Percentiles rank a stretch among this genome's conserved stretches.
Conservation (phyloP, 2,329 filamentous ascomycete species). For the Diaporthe humulicola region DNA sequence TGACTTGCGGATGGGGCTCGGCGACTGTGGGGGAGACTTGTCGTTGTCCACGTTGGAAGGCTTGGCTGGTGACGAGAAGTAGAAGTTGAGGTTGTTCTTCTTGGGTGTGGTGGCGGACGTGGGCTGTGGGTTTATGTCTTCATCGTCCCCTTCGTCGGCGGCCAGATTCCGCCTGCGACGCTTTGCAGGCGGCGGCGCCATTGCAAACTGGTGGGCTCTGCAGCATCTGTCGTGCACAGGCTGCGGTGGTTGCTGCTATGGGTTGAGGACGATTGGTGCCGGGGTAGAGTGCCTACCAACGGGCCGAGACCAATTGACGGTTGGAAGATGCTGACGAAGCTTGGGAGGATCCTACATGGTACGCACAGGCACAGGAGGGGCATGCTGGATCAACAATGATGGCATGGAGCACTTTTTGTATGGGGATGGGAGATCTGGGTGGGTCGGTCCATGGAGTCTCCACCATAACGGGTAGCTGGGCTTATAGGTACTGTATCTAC, state of each 20-base stretch:
- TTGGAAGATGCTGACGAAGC: not conserved
- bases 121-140: conserved; percentile 50
- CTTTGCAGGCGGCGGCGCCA: conserved; percentile 71
- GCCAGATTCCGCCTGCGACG: conserved; percentile 70
- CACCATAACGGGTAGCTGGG: not conserved
- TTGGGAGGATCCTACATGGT: not conserved
- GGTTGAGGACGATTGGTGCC: not conserved
- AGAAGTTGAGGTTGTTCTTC: conserved; percentile 65
- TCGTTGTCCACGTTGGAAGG: conserved; percentile 44
- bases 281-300: too few relatives aligned
- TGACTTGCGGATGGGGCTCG: conserved; percentile 57
- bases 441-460: not conserved
- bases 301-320: not conserved
- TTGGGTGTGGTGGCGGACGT: conserved; percentile 40
- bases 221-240: conserved; percentile 36
- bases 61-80: conserved; percentile 65
- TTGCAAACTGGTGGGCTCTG: conserved; percentile 49
- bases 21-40: conserved; percentile 52
- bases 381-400: conserved; percentile 5
- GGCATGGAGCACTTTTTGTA: conserved; percentile 13
- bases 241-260: not conserved
- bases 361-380: not conserved
- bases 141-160: conserved; percentile 63
- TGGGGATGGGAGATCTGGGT: not conserved
- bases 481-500: too few relatives aligned